These are phyloP conservation scores for Phialemonium atrogriseum DNA, from an alignment of 2,329 filamentous ascomycete genomes.

Conservation along the genomic window DNA sequence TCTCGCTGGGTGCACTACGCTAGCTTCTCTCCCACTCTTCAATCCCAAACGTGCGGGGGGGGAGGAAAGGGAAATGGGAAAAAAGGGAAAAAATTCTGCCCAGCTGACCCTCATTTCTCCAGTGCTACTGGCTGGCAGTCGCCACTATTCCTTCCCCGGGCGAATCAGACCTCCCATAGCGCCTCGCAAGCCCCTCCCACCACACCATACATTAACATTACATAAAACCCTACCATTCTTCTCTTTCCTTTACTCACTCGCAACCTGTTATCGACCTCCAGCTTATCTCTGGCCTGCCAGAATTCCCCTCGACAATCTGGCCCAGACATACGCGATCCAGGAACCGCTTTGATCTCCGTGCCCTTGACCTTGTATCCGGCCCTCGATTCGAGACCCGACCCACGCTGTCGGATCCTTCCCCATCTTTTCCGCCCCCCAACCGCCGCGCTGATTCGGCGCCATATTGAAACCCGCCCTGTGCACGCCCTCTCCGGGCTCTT, in stretches of 20 bases:
- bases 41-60: too few species aligned
- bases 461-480: too few species aligned
- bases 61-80: too few species aligned
- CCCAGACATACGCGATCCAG: slow-evolving; percentile 18
- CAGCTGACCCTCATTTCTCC: slow-evolving; percentile 2
- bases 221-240: slow-evolving; percentile 37
- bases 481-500: too few species aligned
- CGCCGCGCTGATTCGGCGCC: too few species aligned
- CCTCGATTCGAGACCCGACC: slow-evolving; percentile 14
- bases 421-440: slow-evolving; percentile 2
- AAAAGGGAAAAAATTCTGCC: too few species aligned
- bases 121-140: background rate
- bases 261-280: slow-evolving; percentile 29
- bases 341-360: slow-evolving; percentile 22
- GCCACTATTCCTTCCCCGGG: background rate
- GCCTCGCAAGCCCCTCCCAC: slow-evolving; percentile 18
- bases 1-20: too few species aligned
- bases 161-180: slow-evolving; percentile 11
- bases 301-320: slow-evolving; percentile 18
- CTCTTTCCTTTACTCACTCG: slow-evolving; percentile 32
- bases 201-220: slow-evolving; percentile 32
- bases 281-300: slow-evolving; percentile 25
- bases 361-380: slow-evolving; percentile 6
- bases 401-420: slow-evolving; percentile 21
- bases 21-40: too few species aligned